Evolutionary conservation across 306 rosid genomes (phyloP), one percentile per base, ranked within the genome.

Genomic region (Prunus kanzakura): DNA sequence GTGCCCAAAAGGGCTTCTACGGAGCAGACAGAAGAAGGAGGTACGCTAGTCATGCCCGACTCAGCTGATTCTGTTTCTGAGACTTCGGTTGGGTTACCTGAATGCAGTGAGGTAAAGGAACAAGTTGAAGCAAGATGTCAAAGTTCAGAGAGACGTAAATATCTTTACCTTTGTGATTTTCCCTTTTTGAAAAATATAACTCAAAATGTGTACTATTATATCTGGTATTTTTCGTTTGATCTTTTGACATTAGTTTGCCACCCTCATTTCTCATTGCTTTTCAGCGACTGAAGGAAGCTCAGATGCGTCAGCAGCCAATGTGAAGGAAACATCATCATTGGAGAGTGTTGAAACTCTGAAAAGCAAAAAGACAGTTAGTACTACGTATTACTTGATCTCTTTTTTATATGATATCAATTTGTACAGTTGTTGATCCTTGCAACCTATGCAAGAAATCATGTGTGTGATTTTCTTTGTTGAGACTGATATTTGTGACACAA

Each of bases 291-390:
- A 47, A 77, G 86, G 79, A 64, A 80, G 79, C 49, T 75, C 67
- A 78, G 91, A 85, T 75, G 77, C 88, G 67, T 79, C 84, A 57
- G 68, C 74, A 11, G 32, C 76, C 64, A 81, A 82, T 38, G 35
- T 9, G 63, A 90, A 86, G 81, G 89, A 89, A 55, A 67, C 74
- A 23, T 66, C 82, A 46, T 77, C 83, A 15, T 6, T 82, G 51
- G 97, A 80, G 80, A 79, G 35, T 69, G 81, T 64, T 51, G 85
- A 83, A 79, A 47, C 85, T 79, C 78, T 76, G n/a, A 93, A 90
- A 83, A 84, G 25, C 84, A 90, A 68, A 83, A 93, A 93, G 84
- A 47, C 82, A 6, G 98, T 94, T 20, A 85, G 97, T 83, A 66
- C 65, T 74, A 56, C 50, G 25, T 76, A 67, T 76, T 67, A 72